These are phyloP conservation scores for Fraxinus dipetala DNA, from an alignment of 305 asterid genomes.

Conservation along the genomic window DNA sequence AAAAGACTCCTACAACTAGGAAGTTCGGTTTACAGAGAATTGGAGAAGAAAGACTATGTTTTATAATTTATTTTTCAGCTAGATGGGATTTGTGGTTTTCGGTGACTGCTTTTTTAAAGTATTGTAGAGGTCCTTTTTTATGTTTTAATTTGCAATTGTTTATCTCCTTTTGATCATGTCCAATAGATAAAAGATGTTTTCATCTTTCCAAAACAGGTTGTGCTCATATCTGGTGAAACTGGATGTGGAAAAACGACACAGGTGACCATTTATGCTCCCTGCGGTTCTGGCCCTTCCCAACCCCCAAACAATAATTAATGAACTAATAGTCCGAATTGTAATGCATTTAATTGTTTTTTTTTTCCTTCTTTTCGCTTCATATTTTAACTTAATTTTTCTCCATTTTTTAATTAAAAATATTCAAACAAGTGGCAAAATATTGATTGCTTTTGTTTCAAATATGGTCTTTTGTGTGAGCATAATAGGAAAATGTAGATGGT, in stretches of 20 bases:
- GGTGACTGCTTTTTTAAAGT: constrained; percentile 2
- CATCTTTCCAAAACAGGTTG: constrained; percentile 57
- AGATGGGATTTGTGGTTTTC: constrained; percentile 8
- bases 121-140: not conserved
- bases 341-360: not conserved
- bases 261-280: constrained; percentile 41
- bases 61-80: constrained; percentile 10
- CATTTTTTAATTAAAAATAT: not conserved
- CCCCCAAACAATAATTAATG: constrained; percentile 1
- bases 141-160: constrained; percentile 1
- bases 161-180: not conserved
- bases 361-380: not conserved
- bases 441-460: not conserved
- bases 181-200: constrained; percentile 6
- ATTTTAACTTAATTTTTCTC: not conserved
- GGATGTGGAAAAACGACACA: constrained; percentile 99
- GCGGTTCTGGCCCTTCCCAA: constrained; percentile 6
- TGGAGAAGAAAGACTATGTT: not conserved
- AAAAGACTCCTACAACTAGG: not conserved
- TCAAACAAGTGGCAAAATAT: not conserved
- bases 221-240: constrained; percentile 95
- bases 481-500: not conserved
- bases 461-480: not conserved
- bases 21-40: not conserved
- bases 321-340: constrained; percentile 1